phyloP scores from a whole-genome alignment of 2,329 filamentous ascomycete species.

The Hirsutella rhossiliensis region DNA sequence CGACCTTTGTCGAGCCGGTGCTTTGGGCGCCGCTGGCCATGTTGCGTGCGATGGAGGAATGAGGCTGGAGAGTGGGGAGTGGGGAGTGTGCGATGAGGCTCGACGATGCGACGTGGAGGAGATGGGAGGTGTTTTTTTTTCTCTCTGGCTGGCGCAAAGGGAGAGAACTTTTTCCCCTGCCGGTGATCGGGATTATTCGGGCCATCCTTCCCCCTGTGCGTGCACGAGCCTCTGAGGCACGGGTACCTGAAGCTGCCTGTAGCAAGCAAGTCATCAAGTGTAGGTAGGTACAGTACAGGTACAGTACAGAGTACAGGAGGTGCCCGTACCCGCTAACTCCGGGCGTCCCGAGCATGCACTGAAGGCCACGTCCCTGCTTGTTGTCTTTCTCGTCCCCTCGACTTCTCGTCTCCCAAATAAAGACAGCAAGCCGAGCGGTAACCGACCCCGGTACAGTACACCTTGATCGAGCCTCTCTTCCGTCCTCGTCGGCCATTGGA shows the following conservation, averaged over 20 bases:
- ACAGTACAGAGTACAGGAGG: too few relatives aligned
- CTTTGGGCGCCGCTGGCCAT: constrained; percentile 28
- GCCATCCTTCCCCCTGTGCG: neutral
- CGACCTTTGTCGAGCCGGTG: constrained; percentile 31
- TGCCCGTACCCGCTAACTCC: too few relatives aligned
- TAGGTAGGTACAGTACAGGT: too few relatives aligned
- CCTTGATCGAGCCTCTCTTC: too few relatives aligned
- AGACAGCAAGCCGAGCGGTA: too few relatives aligned
- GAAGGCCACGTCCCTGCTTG: too few relatives aligned
- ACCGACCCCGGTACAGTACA: too few relatives aligned
- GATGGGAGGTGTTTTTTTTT: neutral
- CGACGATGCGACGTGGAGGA: constrained; percentile 16
- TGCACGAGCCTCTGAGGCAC: neutral
- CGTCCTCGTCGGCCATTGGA: too few relatives aligned
- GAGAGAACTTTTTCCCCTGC: neutral
- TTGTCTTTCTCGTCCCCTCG: too few relatives aligned
- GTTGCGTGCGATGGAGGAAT: constrained; percentile 1
- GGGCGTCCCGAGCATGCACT: too few relatives aligned
- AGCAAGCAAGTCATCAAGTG: too few relatives aligned
- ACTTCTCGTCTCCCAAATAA: too few relatives aligned
- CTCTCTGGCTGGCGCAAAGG: neutral
- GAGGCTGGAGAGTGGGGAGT: constrained; percentile 8
- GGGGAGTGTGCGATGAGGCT: neutral
- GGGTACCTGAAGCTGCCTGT: neutral
- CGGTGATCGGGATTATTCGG: neutral